Percentiles rank a stretch among this genome's conserved stretches.
These are phyloP conservation scores for Kodamaea kaohsiungensis DNA, from an alignment of 805 yeast genomes.

Conservation along the genomic window DNA sequence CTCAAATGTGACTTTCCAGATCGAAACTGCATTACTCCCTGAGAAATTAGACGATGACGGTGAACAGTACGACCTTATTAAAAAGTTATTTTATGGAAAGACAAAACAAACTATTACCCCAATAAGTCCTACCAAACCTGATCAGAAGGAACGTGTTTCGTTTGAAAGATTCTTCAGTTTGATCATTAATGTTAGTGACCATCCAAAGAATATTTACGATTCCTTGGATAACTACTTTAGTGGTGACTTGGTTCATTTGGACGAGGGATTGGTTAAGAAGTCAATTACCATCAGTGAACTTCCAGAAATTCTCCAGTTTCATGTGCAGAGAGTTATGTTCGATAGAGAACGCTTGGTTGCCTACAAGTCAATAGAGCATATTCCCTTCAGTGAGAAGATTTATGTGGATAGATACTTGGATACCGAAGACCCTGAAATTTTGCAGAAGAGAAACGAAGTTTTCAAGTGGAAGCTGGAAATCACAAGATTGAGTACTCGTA, in stretches of 20 bases:
- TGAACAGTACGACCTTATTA: constrained; percentile 83
- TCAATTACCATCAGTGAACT: constrained; percentile 67
- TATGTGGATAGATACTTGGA: constrained; percentile 88
- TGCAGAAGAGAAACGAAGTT: constrained; percentile 55
- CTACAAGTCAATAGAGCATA: constrained; percentile 77
- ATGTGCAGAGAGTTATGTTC: constrained; percentile 90
- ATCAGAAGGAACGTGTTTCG: constrained; percentile 24
- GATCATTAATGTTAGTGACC: constrained; percentile 83
- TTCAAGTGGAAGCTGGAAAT: constrained; percentile 64
- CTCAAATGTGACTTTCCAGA: constrained; percentile 86
- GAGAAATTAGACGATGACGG: constrained; percentile 60
- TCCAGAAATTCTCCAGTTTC: constrained; percentile 86
- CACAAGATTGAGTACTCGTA: constrained; percentile 38
- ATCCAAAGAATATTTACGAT: constrained; percentile 86
- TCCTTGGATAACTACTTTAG: constrained; percentile 84
- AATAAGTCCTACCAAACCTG: constrained; percentile 13
- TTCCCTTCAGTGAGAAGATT: constrained; percentile 74
- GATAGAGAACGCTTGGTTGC: constrained; percentile 73
- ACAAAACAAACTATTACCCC: constrained; percentile 76
- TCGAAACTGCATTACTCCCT: constrained; percentile 85
- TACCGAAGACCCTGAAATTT: constrained; percentile 58
- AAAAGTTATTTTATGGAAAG: constrained; percentile 80
- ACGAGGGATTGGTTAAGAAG: constrained; percentile 73
- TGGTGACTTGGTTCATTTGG: constrained; percentile 68
- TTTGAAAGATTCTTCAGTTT: constrained; percentile 78